Evolutionary conservation across 768 basidiomycete genomes (phyloP).

Genomic region (Pleurotus platypus): DNA sequence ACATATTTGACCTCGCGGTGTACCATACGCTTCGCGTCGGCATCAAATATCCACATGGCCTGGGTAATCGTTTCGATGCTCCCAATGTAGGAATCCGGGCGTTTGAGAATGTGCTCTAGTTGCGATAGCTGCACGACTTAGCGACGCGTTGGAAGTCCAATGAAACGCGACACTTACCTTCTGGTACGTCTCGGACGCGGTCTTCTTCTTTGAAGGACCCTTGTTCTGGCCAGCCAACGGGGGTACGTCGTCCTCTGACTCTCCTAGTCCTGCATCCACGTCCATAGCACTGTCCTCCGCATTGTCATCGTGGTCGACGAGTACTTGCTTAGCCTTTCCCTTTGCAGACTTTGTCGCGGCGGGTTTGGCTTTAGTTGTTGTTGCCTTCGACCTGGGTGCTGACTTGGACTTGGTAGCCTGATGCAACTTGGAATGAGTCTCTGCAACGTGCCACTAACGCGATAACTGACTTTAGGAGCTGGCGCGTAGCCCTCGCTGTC

Average conservation of each 20-base stretch:
- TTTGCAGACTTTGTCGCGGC: constrained; percentile 37
- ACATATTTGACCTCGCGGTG: constrained; percentile 84
- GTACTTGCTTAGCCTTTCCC: constrained; percentile 27
- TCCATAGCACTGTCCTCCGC: constrained; percentile 26
- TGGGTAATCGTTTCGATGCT: constrained; percentile 88
- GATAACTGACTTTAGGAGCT: constrained; percentile 40
- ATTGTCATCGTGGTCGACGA: constrained; percentile 38
- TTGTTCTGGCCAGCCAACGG: constrained; percentile 43
- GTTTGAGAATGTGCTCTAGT: constrained; percentile 90
- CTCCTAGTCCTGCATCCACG: constrained; percentile 3
- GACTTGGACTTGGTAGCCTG: constrained; percentile 17
- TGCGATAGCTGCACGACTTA: constrained; percentile 68
- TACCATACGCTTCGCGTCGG: constrained; percentile 79
- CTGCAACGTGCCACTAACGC: constrained; percentile 10
- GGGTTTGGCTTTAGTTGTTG: constrained; percentile 21
- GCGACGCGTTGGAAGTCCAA: not conserved
- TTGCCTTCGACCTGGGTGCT: constrained; percentile 22
- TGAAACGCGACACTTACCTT: constrained; percentile 49
- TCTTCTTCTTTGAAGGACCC: constrained; percentile 72
- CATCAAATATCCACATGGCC: constrained; percentile 92
- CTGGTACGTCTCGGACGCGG: constrained; percentile 85
- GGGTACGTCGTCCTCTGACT: constrained; percentile 1
- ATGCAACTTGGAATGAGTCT: not conserved
- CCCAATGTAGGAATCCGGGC: constrained; percentile 95
- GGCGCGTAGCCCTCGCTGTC: constrained; percentile 72